These are phyloP conservation scores for Suhomyces bolitotheri DNA, from an alignment of 1,139 yeast species.

Conservation along the genomic window DNA sequence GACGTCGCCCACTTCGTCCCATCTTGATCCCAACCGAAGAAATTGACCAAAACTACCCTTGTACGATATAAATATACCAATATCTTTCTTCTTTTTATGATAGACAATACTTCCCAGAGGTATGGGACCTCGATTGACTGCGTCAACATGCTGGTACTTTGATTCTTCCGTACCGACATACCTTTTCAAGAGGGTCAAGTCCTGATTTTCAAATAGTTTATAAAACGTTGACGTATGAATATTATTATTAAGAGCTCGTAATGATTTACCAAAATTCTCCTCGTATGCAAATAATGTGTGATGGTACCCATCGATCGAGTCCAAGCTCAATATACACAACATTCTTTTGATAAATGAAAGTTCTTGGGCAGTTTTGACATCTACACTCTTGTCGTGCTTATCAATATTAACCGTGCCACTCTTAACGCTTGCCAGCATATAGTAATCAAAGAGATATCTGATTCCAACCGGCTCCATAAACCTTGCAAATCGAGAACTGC, in stretches of 20 bases:
- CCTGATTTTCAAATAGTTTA: neutral
- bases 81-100: neutral
- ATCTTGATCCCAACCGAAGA: neutral
- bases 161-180: neutral
- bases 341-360: neutral
- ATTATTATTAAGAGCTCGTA: neutral
- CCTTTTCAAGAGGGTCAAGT: neutral
- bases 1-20: constrained; percentile 1
- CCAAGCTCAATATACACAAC: neutral
- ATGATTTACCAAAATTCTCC: neutral
- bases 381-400: neutral
- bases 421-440: neutral
- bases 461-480: constrained; percentile 13
- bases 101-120: constrained; percentile 1
- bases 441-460: constrained; percentile 16
- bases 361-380: constrained; percentile 4
- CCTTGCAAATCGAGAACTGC: neutral
- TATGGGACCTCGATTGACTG: neutral
- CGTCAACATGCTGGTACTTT: neutral
- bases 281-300: neutral
- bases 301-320: neutral
- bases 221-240: neutral
- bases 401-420: neutral
- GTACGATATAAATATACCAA: neutral
- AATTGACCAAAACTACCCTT: neutral